Evolutionary conservation across 257 asterid genomes (phyloP).

Genomic region (Catharanthus roseus): DNA sequence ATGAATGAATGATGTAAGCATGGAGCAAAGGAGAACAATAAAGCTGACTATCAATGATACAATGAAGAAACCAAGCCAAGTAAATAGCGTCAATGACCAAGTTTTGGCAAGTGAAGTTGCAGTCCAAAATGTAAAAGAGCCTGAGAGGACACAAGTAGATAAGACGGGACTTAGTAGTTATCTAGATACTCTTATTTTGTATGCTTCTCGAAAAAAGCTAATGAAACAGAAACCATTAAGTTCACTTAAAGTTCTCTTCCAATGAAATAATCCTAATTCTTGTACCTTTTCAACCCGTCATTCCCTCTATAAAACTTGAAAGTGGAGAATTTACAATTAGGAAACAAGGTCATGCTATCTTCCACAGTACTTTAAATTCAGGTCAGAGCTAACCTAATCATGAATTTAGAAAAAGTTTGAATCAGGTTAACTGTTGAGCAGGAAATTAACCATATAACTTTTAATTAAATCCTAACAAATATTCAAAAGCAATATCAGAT

Average conservation of each 20-base stretch:
- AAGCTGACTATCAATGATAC: neutral
- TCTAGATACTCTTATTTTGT: neutral
- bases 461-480: neutral
- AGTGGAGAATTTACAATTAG: neutral
- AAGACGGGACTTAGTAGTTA: neutral
- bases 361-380: neutral
- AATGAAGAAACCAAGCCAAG: neutral
- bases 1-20: slow-evolving; percentile 6
- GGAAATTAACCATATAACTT: neutral
- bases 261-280: neutral
- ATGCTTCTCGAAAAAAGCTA: neutral
- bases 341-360: neutral
- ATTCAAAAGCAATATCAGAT: neutral
- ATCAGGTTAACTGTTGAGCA: neutral
- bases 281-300: neutral
- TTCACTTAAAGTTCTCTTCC: neutral
- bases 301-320: neutral
- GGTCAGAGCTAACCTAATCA: neutral
- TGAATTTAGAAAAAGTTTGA: no score
- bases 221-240: neutral
- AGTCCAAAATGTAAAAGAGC: neutral
- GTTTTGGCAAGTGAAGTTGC: neutral
- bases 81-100: neutral
- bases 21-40: slow-evolving; percentile 10
- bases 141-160: neutral